A percentile compares a stretch with the other conserved stretches of the same genome.
These are phyloP conservation scores for Cicer judaicum DNA, from an alignment of 306 rosid genomes.

Conservation along the genomic window DNA sequence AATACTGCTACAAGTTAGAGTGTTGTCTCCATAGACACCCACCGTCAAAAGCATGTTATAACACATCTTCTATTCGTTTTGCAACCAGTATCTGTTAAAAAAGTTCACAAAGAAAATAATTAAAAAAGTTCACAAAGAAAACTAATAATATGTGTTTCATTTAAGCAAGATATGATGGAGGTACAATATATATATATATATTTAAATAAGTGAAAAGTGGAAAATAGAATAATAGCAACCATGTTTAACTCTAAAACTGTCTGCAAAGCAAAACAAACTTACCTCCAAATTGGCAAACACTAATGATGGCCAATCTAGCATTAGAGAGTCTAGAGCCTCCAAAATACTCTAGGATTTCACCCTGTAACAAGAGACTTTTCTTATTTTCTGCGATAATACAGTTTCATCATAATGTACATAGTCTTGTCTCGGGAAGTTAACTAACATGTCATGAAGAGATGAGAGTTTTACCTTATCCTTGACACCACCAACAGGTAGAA, in stretches of 20 bases:
- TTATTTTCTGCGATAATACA: not conserved
- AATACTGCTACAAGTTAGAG: constrained; percentile 67
- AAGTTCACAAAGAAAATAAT: constrained; percentile 5
- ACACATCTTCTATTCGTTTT: constrained; percentile 78
- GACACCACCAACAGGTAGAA: constrained; percentile 97
- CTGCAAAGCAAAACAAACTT: constrained; percentile 41
- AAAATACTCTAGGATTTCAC: not conserved
- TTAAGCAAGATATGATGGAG: constrained; percentile 26
- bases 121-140: too few relatives aligned
- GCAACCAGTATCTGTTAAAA: constrained; percentile 69
- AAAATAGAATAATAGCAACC: not conserved
- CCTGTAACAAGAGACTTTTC: not conserved
- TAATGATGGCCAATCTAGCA: not conserved
- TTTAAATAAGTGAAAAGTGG: constrained; percentile 1
- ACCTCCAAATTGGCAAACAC: constrained; percentile 91
- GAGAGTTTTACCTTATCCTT: constrained; percentile 82
- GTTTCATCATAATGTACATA: not conserved
- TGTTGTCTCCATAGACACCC: constrained; percentile 81
- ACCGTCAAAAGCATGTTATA: constrained; percentile 82
- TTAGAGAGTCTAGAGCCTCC: constrained; percentile 8
- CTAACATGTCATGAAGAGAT: constrained; percentile 13
- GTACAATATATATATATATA: not conserved
- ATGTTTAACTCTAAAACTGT: not conserved
- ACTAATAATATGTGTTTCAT: constrained; percentile 34
- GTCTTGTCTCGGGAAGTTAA: constrained; percentile 32